Conservation (phyloP, 345 rosid species). For the Citropsis articulata region DNA sequence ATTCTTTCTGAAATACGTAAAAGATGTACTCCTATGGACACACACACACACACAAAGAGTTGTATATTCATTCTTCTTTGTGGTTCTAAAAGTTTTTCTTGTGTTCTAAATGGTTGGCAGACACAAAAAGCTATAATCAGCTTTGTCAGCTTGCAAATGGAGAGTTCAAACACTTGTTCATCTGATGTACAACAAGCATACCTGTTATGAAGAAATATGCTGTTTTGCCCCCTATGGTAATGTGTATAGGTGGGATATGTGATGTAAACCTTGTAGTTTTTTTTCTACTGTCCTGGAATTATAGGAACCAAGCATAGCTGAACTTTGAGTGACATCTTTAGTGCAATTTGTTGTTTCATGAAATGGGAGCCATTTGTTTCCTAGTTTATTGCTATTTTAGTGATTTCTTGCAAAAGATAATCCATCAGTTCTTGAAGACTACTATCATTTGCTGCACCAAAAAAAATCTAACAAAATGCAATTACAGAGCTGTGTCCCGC, state of each 20-base stretch:
- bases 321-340: neutral
- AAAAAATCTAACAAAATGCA: too few species aligned
- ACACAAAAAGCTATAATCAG: slow-evolving; percentile 57
- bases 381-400: neutral
- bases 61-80: neutral
- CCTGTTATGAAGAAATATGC: neutral
- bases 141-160: slow-evolving; percentile 88
- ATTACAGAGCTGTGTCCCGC: neutral
- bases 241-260: slow-evolving; percentile 10
- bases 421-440: neutral
- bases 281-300: neutral
- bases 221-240: neutral
- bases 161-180: slow-evolving; percentile 65
- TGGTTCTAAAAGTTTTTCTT: neutral
- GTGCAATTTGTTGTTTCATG: neutral
- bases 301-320: neutral
- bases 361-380: neutral
- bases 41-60: neutral
- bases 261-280: neutral
- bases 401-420: neutral
- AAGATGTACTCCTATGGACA: neutral
- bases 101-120: slow-evolving; percentile 34
- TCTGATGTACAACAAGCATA: slow-evolving; percentile 28
- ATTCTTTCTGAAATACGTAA: neutral
- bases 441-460: neutral